Evolutionary conservation across 129 eudicot species (phyloP), one percentile per base, ranked within the genome.

Genomic region (Flaveria trinervia): DNA sequence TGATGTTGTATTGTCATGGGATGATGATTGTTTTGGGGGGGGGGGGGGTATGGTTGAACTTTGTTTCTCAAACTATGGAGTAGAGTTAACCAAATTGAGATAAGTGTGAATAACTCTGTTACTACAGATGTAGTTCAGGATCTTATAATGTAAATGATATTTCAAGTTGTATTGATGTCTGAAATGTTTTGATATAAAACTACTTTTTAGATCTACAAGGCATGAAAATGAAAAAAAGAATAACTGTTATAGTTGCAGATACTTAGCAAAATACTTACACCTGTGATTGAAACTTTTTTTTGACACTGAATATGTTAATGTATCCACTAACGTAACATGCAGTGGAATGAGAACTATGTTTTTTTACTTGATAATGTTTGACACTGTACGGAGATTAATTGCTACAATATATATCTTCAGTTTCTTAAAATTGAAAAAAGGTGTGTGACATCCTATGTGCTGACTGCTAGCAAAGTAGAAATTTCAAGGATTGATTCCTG

Each of bases 291-390:
- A 70, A 46, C 46, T 18, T 5, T 9, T 18, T 30, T 5, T 22
- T 10, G n/a, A 13, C 39, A 18, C 23, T 22, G 59, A 48, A 48
- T 18, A 60, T 70, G 43, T 48, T 23, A 57, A 17, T 70, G 56
- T 25, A 70, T 70, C 18, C 60, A 46, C 59, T 11, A 46, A 23
- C 4, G 13, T 20, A 23, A 57, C 41, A 5, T 70, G 59, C 41
- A 70, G 43, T 70, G 12, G 57, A 46, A 45, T 70, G 59, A 70
- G 48, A 5, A 48, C 60, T 46, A 12, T 71, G 62, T 30, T 71
- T 43, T 43, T 45, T 43, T 45, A 61, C 44, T 28, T 74, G 61
- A 61, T 62, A 33, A 61, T 60, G 70, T 20, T 60, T 60, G 79
- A 62, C 79, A 28, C 36, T 16, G 49, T 26, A 15, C 48, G 79